Evolutionary conservation across 371 early-diverging fungal species (phyloP).

Genomic region (Nematocida homosporus): DNA sequence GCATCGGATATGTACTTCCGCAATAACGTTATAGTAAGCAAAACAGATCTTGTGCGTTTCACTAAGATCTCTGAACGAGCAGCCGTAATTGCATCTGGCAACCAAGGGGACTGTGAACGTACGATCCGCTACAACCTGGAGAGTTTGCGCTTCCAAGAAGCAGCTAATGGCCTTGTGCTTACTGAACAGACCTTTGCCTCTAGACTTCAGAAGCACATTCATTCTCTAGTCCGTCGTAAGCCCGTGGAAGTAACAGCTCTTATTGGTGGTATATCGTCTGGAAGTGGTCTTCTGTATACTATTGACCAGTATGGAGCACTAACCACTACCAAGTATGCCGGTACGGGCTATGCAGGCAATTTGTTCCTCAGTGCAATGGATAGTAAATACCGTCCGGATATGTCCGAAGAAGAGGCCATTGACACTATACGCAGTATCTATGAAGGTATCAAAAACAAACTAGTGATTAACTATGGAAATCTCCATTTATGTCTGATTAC

Average conservation of each 20-base stretch:
- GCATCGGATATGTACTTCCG: constrained; percentile 46
- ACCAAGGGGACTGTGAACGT: constrained; percentile 61
- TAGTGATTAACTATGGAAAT: constrained; percentile 43
- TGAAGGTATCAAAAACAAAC: constrained; percentile 58
- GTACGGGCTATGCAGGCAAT: constrained; percentile 56
- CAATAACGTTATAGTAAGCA: constrained; percentile 55
- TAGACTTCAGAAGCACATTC: constrained; percentile 55
- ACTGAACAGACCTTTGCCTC: constrained; percentile 50
- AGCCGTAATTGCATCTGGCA: constrained; percentile 52
- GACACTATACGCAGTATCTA: constrained; percentile 52
- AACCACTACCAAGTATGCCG: constrained; percentile 43
- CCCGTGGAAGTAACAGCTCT: constrained; percentile 47
- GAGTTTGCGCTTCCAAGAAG: constrained; percentile 43
- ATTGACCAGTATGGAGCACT: constrained; percentile 63
- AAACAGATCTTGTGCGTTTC: constrained; percentile 56
- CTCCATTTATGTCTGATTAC: constrained; percentile 54
- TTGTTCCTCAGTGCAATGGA: constrained; percentile 59
- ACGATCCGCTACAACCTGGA: constrained; percentile 44
- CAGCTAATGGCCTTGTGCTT: constrained; percentile 41
- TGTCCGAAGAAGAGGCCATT: constrained; percentile 48
- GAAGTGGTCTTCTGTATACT: constrained; percentile 27
- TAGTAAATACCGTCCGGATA: constrained; percentile 45
- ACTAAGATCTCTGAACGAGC: constrained; percentile 33
- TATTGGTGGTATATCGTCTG: constrained; percentile 49
- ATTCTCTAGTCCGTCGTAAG: constrained; percentile 35